A percentile compares a stretch with the other conserved stretches of the same genome.
Evolutionary conservation across 78 protist species (phyloP).

Genomic region (Dictyostelium capitatum): DNA sequence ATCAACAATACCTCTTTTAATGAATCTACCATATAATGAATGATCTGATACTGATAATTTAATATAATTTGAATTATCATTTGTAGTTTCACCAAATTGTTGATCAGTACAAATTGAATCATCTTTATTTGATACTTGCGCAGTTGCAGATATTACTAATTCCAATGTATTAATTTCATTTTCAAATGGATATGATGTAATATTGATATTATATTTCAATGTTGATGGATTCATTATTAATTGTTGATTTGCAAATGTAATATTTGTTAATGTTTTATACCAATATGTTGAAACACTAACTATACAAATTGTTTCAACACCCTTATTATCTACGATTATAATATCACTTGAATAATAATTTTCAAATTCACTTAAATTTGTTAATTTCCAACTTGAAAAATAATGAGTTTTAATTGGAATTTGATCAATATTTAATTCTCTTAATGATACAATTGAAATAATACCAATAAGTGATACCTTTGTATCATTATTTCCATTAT

Average conservation of each 20-base stretch:
- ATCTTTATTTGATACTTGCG: neutral
- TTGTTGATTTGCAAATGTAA: slow-evolving; percentile 28
- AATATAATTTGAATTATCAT: slow-evolving; percentile 22
- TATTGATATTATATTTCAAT: slow-evolving; percentile 30
- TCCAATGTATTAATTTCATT: neutral
- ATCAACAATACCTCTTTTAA: slow-evolving; percentile 43
- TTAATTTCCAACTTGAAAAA: neutral
- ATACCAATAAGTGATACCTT: neutral
- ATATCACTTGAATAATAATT: neutral
- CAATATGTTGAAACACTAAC: neutral
- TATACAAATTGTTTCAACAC: neutral
- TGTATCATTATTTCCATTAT: neutral
- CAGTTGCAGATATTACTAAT: slow-evolving; percentile 15
- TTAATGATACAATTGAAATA: neutral
- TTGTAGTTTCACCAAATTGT: slow-evolving; percentile 1
- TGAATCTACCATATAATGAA: slow-evolving; percentile 24
- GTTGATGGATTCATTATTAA: slow-evolving; percentile 36
- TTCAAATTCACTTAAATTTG: neutral
- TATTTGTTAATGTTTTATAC: neutral
- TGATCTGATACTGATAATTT: neutral
- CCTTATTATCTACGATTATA: no score
- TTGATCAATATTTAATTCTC: neutral
- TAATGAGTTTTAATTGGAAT: neutral
- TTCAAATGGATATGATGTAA: slow-evolving; percentile 10
- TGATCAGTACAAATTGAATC: neutral